phyloP scores from a whole-genome alignment of 2,329 filamentous ascomycete species.

The Penicillium sp. region DNA sequence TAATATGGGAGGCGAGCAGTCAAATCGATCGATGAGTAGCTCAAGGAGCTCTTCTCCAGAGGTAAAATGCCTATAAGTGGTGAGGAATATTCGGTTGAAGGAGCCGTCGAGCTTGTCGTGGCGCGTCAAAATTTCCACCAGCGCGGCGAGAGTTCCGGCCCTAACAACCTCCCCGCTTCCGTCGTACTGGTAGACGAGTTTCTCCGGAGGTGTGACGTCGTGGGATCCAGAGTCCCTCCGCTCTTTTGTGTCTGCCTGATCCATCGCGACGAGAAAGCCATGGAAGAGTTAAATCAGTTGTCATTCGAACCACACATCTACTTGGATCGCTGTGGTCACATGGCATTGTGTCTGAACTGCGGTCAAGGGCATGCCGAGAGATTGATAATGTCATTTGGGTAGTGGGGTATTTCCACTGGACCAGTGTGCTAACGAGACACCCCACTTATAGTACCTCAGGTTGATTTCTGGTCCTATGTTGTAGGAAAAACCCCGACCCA shows the following conservation, averaged over 20 bases:
- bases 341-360: neutral
- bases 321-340: neutral
- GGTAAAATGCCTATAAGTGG: conserved; percentile 91
- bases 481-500: neutral
- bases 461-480: neutral
- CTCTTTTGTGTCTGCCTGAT: neutral
- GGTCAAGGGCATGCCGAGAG: neutral
- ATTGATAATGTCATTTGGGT: neutral
- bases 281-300: neutral
- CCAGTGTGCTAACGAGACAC: neutral
- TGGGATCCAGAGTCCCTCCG: conserved; percentile 7
- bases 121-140: conserved; percentile 88
- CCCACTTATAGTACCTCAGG: neutral
- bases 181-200: conserved; percentile 14
- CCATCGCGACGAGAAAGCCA: neutral
- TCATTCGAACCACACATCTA: neutral
- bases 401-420: neutral
- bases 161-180: conserved; percentile 17
- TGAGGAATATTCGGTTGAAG: conserved; percentile 92
- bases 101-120: conserved; percentile 88
- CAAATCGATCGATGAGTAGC: conserved; percentile 81
- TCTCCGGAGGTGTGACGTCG: conserved; percentile 7
- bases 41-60: conserved; percentile 83
- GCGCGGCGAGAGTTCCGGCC: conserved; percentile 71
- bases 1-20: conserved; percentile 76